Evolutionary conservation across 2,329 filamentous ascomycete species (phyloP), one percentile per base, ranked within the genome.

Genomic region (Neofusicoccum laricinum): DNA sequence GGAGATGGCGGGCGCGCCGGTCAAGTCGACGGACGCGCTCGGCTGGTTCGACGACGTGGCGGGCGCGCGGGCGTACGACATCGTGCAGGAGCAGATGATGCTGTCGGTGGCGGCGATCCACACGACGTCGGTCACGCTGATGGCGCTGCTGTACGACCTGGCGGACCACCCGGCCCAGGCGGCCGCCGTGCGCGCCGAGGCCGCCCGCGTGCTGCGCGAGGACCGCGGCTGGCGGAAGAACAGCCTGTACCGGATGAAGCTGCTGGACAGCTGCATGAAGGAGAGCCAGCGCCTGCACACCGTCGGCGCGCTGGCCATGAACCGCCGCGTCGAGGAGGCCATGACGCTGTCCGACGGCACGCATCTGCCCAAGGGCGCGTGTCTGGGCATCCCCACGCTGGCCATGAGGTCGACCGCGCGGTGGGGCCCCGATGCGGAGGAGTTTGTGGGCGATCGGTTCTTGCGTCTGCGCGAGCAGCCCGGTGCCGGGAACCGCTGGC

Each of bases 181-280:
- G 15, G 64, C 67, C 17, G 66, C 66, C 7, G 58, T 75, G 14
- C 66, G 73, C 10, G 58, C 71, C n/a, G 73, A 74, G 64, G 67
- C 70, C 15, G 51, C 70, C 8, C 30, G 48, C 1, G 73, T 72
- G 43, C 65, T 75, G 10, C 59, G 61, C 8, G 66, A 69, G 58
- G 66, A 71, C 17, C 21, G 40, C 12, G 15, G 25, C 3, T 73
- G 69, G 71, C 68, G 65, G 32, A 75, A 73, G 66, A 63, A 66
- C 10, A 64, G 69, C 2, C 65, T 76, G 14, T 70, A 68, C 19
- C 68, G 74, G 57, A 66, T 75, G 12, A 69, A 70, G 19, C 65
- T 75, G 14, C 67, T 76, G 49, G 74, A 76, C 63, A 73, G 71
- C 66, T 68, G 73, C 58, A 67, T 76, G 62, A 75, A 75, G 65